Evolutionary conservation across 345 rosid genomes (phyloP), one percentile per base, ranked within the genome.

Genomic region (Geranium brycei): DNA sequence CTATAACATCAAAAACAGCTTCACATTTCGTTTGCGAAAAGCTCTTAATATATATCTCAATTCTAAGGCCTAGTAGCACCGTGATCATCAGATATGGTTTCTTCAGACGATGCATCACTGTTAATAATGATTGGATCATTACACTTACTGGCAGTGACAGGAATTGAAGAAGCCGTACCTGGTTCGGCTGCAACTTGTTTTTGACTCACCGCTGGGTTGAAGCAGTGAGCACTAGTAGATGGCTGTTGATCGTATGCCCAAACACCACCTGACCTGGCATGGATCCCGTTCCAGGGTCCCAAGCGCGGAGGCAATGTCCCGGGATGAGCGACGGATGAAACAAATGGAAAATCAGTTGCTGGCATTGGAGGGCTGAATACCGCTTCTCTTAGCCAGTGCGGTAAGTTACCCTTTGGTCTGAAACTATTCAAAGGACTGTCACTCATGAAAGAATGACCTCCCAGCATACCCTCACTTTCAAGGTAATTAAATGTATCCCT

Each of bases 81-180:
- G 32, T 77, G 71, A 69, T 77, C 83, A 70, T 80, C 83, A 10
- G 81, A 77, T 72, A 80, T 72, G 38, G 83, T 80, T 73, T 77
- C 83, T 65, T 80, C 83, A 13, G 83, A 80, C 62, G 81, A 80
- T 61, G 83, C 78, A 61, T 74, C 79, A 17, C 81, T 72, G 59
- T 72, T 71, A 17, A 74, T 72, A 55, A 75, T 32, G 19, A 74
- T 70, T 60, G 77, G 57, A 53, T 75, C 76, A 30, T 72, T 64
- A 2, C 47, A 66, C 19, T 73, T 68, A 51, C 58, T 66, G 18
- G 18, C 62, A 30, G 23, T 66, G 18, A 32, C 64, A 30, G 32
- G 55, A 66, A 35, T 15, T 31, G 31, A 7, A 7, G 69, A 41
- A 10, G 51, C 61, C 66, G 30, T 60, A 40, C 63, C 57, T 10